These are phyloP conservation scores for Leucosporidium creatinivorum DNA, from an alignment of 768 basidiomycete species.

Conservation along the genomic window DNA sequence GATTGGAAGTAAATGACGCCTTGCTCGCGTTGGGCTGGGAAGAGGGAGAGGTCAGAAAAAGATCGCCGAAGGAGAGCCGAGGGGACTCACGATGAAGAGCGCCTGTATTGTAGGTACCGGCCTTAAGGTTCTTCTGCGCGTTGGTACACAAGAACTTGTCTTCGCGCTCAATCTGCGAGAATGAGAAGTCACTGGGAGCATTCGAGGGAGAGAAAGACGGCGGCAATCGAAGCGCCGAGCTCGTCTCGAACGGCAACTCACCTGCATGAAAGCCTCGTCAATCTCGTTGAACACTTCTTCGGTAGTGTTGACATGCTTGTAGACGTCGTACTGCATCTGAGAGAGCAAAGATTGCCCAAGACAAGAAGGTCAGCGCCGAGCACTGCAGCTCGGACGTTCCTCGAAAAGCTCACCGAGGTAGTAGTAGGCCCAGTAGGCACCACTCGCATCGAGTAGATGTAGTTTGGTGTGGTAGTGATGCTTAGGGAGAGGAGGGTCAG, in stretches of 20 bases:
- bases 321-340: conserved; percentile 1
- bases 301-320: background rate
- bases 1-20: background rate
- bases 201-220: no score
- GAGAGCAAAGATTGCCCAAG: background rate
- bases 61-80: background rate
- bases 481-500: no score
- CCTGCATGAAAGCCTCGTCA: background rate
- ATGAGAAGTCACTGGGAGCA: background rate
- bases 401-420: background rate
- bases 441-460: background rate
- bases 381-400: no score
- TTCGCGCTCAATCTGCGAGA: background rate
- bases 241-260: background rate
- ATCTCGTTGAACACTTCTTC: background rate
- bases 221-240: no score
- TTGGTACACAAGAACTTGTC: conserved; percentile 1
- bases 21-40: background rate
- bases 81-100: background rate
- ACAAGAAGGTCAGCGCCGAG: no score
- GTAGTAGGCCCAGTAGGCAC: background rate
- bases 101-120: background rate
- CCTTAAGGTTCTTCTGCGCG: background rate
- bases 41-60: background rate
- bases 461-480: background rate